Base-by-base conservation (phyloP, 2,329 filamentous ascomycete species). In the Colletotrichum sp. region DNA sequence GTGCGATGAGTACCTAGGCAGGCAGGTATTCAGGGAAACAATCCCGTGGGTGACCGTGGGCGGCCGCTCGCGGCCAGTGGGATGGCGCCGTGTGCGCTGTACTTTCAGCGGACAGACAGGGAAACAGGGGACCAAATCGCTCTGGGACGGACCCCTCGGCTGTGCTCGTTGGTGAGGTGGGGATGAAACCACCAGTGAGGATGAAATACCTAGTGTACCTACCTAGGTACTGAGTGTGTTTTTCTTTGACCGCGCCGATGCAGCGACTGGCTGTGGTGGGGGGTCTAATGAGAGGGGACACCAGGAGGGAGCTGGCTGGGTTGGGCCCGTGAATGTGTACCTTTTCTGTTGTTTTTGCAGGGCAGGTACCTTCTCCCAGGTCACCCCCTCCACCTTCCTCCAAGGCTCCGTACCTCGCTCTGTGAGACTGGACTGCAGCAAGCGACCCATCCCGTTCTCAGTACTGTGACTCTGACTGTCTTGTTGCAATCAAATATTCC, bases 401-500 rank as follows among this genome's bases (percentile, higher is more conserved):
- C 6, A 51, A 51, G 43, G n/a, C 43, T 51, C 43, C 43, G n/a
- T 51, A 51, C n/a, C 43, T 51, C 43, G 43, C 43, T 51, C 43
- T 24, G 43, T 21, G 43, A 51, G 43, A 51, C 43, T 21, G n/a
- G 18, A 43, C 38, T n/a, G 38, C 38, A 43, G 38, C 18, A 11
- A 51, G 43, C 43, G 43, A 21, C 43, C 43, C 43, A 51, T 51
- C 11, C 43, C n/a, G 43, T 51, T 47, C 58, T 59, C 66, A 27
- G 51, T 66, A 51, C 36, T 31, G 62, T 64, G 38, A 70, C 71
- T 73, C 61, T 36, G 65, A 34, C 24, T 43, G 58, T 66, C 61
- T 65, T 33, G 43, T 36, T 58, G 47, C 68, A 66, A 74, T 66
- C 68, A 74, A 67, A 59, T 59, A 73, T 73, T 74, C 70, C 59